A percentile compares a stretch with the other conserved stretches of the same genome.
Conservation (phyloP, 75 land plant species). For the Sequoia sempervirens region DNA sequence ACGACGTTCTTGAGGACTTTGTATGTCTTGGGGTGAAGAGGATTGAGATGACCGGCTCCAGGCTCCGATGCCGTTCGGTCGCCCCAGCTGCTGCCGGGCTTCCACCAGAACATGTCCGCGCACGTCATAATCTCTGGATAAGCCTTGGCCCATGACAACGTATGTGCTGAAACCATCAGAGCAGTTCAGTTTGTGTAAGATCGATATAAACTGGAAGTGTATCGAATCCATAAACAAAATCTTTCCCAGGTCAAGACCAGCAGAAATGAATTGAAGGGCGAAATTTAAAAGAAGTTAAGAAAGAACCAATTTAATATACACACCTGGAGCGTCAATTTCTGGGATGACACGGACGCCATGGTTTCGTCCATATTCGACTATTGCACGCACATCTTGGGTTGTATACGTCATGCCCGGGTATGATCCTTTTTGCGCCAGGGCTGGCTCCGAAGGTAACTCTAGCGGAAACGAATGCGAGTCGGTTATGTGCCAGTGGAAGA, state of each 20-base stretch:
- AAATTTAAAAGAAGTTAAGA: no score
- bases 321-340: constrained; percentile 86
- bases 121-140: constrained; percentile 92
- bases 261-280: no score
- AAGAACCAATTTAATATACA: neutral
- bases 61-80: constrained; percentile 71
- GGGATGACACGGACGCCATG: constrained; percentile 79
- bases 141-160: constrained; percentile 86
- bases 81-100: constrained; percentile 25
- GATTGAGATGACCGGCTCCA: constrained; percentile 90
- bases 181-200: neutral
- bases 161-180: constrained; percentile 47
- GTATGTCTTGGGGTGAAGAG: constrained; percentile 73
- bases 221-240: no score
- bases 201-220: no score
- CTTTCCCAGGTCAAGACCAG: no score
- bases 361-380: constrained; percentile 49
- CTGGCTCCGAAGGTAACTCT: constrained; percentile 67
- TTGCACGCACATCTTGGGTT: constrained; percentile 38
- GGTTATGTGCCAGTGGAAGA: constrained; percentile 92
- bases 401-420: constrained; percentile 57
- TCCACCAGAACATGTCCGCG: constrained; percentile 72
- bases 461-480: constrained; percentile 94
- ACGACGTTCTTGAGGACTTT: constrained; percentile 61
- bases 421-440: constrained; percentile 64